Percentiles rank a stretch among this genome's conserved stretches.
Evolutionary conservation across 306 rosid genomes (phyloP).

Genomic region (Ormosia semicastrata): DNA sequence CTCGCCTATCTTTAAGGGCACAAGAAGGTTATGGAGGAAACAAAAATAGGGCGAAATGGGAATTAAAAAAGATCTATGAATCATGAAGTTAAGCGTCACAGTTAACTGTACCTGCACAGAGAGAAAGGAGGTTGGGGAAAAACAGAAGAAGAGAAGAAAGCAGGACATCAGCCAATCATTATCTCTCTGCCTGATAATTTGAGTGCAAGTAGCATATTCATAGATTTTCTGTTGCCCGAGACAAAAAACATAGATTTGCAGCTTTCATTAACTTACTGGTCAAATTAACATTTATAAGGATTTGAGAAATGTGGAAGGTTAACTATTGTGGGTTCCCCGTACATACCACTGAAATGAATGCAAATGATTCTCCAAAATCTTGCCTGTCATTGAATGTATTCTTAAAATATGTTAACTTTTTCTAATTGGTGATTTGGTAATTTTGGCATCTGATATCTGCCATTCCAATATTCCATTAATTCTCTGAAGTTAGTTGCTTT

Average conservation of each 20-base stretch:
- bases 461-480: background rate
- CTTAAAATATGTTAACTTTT: background rate
- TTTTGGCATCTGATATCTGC: background rate
- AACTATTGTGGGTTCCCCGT: background rate
- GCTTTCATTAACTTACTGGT: background rate
- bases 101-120: background rate
- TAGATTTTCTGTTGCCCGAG: background rate
- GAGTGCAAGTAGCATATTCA: background rate
- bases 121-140: background rate
- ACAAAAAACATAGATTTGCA: background rate
- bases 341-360: background rate
- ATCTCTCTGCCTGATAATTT: background rate
- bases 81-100: background rate
- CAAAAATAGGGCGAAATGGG: background rate
- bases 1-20: background rate
- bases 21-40: background rate
- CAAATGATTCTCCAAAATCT: slow-evolving; percentile 8
- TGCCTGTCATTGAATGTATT: background rate
- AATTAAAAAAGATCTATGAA: background rate
- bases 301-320: background rate
- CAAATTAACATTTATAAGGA: background rate
- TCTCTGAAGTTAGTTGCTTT: slow-evolving; percentile 14
- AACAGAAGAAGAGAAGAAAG: background rate
- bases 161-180: background rate
- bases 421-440: background rate